These are phyloP conservation scores for Candida tibetensis DNA, from an alignment of 805 yeast species.

Conservation along the genomic window DNA sequence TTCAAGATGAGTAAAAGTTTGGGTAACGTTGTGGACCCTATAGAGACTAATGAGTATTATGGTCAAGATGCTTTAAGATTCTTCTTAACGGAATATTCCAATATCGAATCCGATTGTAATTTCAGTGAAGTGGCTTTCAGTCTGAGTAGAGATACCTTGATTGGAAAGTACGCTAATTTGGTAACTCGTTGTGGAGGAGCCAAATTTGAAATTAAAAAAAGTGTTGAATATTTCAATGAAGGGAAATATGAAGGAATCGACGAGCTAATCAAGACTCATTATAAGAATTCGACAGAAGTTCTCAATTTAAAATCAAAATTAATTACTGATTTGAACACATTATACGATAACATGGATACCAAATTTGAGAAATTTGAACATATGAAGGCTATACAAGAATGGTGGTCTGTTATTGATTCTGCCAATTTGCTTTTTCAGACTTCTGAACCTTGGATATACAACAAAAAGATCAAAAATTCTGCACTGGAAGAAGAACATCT, in stretches of 20 bases:
- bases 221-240: conserved; percentile 28
- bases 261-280: conserved; percentile 13
- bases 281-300: conserved; percentile 14
- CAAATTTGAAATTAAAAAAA: conserved; percentile 56
- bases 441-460: conserved; percentile 72
- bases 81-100: conserved; percentile 72
- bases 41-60: conserved; percentile 56
- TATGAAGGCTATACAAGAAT: conserved; percentile 50
- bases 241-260: conserved; percentile 25
- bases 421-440: conserved; percentile 69
- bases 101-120: conserved; percentile 74
- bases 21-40: conserved; percentile 93
- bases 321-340: conserved; percentile 26
- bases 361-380: conserved; percentile 49
- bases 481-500: conserved; percentile 15
- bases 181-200: conserved; percentile 70
- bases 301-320: conserved; percentile 21
- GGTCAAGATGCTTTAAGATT: conserved; percentile 75
- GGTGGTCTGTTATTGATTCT: conserved; percentile 58
- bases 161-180: conserved; percentile 82
- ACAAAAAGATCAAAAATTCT: conserved; percentile 20
- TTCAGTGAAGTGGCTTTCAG: conserved; percentile 59
- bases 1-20: conserved; percentile 89
- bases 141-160: conserved; percentile 57
- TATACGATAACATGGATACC: conserved; percentile 39